Evolutionary conservation across 257 asterid species (phyloP), one percentile per base, ranked within the genome.

Genomic region (Henckelia pumila): DNA sequence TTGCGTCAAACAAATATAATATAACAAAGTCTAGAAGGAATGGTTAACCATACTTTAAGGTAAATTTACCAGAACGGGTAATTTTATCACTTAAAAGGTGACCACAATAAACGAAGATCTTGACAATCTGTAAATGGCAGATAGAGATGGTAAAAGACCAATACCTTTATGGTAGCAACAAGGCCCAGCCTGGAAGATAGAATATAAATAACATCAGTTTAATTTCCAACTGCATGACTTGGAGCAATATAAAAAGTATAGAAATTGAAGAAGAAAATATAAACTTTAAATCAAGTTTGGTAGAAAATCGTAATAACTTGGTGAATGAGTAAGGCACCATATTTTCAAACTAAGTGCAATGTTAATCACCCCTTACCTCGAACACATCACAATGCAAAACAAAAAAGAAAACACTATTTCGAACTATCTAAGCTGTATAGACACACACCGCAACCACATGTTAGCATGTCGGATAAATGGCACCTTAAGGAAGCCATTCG

Each of bases 141-240:
- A 47, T 0, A 33, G 1, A 26, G 24, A 35, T 21, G 20, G 57
- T 58, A 60, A 59, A 28, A 58, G n/a, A 52, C 30, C 26, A n/a
- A 67, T 72, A 85, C 91, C 91, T 85, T 85, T 67, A 85, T 85
- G 47, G 88, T 82, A 47, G 88, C 83, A 56, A 85, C 88, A 58
- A 85, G 88, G 37, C 88, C 86, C 73, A 85, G 74, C 83, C 91
- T 85, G 88, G 62, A 66, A 66, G 22, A 58, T 44, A 16, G 17
- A 44, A n/a, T 30, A 16, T 61, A n/a, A 20, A 59, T 59, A 20
- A 56, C 28, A 56, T 19, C 24, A 56, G 60, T 56, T 56, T 56
- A 20, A 56, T 11, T 52, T 56, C 20, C 20, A 14, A 44, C 53
- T 5, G 16, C 20, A 16, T 44, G 4, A 32, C 37, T 40, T 1